Evolutionary conservation across 306 rosid genomes (phyloP), one percentile per base, ranked within the genome.

Genomic region (Sesbania bispinosa): DNA sequence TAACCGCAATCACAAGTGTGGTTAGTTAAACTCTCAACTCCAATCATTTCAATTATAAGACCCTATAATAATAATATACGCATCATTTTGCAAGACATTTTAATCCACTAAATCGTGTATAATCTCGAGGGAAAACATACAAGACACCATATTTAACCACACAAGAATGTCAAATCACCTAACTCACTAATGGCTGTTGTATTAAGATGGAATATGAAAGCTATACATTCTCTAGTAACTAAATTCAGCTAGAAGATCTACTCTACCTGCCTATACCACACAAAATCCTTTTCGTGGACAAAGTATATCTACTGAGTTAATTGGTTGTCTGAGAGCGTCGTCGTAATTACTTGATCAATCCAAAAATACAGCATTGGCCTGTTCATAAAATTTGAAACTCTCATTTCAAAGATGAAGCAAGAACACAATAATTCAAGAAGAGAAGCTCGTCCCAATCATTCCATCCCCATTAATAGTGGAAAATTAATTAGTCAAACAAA

Each of bases 331-430:
- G 69, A 75, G 69, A 74, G 15, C 52, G 16, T 43, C 76, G 20
- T 72, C 47, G 60, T 36, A 74, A 46, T 79, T 29, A 77, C 70
- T 74, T 32, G 47, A 73, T 94, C 80, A 91, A 89, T 42, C 99
- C 99, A 95, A 73, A 88, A 95, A 81, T 89, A 80, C 41, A 84
- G 84, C 99, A 95, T 86, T 82, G 97, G 97, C 99, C 97, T 95
- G 93, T 80, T 58, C 88, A 86, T 19, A 59, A 45, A 82, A 82
- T 62, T 68, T 13, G 35, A 71, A 47, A 30, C 33, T n/a, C 41
- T 60, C 30, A 33, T 46, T 43, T 55, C 50, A 23, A 63, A 48
- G 75, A 42, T 19, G 33, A 76, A 39, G 62, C 43, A 54, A 39
- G 62, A 52, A 54, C 62, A 78, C 14, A 75, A 64, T 54, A 7